Conservation (phyloP, 2,329 filamentous ascomycete species). For the Verticillium dahliae region DNA sequence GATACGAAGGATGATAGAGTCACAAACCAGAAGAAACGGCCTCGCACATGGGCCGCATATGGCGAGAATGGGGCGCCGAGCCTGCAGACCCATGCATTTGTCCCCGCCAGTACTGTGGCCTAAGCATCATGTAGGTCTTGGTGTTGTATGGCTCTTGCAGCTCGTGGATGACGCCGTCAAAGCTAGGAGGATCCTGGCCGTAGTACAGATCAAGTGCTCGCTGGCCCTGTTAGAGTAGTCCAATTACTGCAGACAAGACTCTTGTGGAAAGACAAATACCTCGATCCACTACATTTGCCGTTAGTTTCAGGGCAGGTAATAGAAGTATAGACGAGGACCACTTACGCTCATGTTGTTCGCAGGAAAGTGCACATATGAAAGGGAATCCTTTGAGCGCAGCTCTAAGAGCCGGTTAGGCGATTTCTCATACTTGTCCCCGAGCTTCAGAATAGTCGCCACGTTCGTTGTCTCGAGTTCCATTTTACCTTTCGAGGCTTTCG, state of each 20-base stretch:
- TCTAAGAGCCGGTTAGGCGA: no score
- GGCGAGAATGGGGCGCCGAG: conserved; percentile 22
- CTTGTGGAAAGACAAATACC: neutral
- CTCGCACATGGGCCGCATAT: conserved; percentile 27
- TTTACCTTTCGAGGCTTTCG: neutral
- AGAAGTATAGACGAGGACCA: neutral
- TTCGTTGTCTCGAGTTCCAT: neutral
- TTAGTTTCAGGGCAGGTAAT: neutral
- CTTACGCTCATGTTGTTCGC: conserved; percentile 24
- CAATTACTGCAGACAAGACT: neutral
- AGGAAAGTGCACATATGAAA: conserved; percentile 22
- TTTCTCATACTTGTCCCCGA: neutral
- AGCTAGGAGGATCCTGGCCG: conserved; percentile 10
- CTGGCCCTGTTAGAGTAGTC: conserved; percentile 8
- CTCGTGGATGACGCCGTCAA: neutral
- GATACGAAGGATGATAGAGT: neutral
- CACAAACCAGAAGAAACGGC: conserved; percentile 20
- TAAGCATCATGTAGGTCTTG: conserved; percentile 17
- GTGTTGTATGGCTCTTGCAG: conserved; percentile 5
- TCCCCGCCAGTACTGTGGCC: conserved; percentile 25
- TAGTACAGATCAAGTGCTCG: conserved; percentile 22
- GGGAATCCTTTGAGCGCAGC: neutral
- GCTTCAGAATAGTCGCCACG: neutral
- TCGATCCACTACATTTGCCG: conserved; percentile 5
- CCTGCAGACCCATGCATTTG: conserved; percentile 20